Evolutionary conservation across 163 green algal genomes (phyloP).

Genomic region (Botryococcus braunii): DNA sequence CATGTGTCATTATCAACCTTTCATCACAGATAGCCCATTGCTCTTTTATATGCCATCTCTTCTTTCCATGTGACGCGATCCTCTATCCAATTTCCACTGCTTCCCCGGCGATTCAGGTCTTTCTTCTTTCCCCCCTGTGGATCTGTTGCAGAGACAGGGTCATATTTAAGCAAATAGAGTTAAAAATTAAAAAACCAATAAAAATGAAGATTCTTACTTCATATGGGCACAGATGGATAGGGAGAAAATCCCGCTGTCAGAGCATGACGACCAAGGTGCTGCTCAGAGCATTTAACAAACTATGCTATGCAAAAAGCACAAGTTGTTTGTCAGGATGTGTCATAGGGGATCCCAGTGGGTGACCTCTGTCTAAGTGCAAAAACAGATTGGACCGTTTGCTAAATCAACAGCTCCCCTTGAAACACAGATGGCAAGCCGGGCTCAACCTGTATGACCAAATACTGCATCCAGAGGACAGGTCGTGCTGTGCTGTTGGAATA

Average conservation of each 20-base stretch:
- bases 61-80: slow-evolving; percentile 72
- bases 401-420: slow-evolving; percentile 2
- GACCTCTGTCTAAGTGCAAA: background rate
- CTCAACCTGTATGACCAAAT: slow-evolving; percentile 27
- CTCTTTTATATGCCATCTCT: slow-evolving; percentile 64
- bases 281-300: background rate
- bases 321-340: background rate
- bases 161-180: background rate
- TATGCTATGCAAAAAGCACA: background rate
- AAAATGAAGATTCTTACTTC: background rate
- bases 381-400: background rate
- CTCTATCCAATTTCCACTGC: slow-evolving; percentile 67
- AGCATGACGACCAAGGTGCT: background rate
- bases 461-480: slow-evolving; percentile 67
- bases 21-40: slow-evolving; percentile 59
- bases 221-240: no score
- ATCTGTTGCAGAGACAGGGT: background rate
- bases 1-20: no score
- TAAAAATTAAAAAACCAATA: background rate
- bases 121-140: slow-evolving; percentile 8
- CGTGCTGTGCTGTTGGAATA: slow-evolving; percentile 61
- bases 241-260: background rate
- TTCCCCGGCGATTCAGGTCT: slow-evolving; percentile 50
- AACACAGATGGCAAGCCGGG: background rate
- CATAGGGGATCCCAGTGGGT: background rate